Base-by-base conservation (phyloP, 179 eudicot species). In the Camellia oleifera region DNA sequence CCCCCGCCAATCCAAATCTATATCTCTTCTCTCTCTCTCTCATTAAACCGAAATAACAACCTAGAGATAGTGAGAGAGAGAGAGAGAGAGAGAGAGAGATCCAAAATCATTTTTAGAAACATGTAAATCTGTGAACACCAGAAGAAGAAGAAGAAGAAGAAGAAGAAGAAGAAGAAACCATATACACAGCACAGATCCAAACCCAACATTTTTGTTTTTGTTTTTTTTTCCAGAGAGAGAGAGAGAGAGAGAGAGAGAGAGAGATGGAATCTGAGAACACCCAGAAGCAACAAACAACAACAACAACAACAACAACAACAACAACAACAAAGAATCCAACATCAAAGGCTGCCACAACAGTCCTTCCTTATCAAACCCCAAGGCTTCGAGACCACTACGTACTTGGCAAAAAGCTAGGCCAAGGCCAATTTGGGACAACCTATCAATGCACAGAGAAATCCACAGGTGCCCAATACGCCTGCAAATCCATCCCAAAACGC, bases 351-450 rank as follows among this genome's bases (percentile, higher is more conserved):
- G 60, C 89, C 56, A 26, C 80, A 44, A 72, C 88, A 1, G 87
- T 92, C 2, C 88, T 92, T 58, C 97, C 97, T 0, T 89, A 93
- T 44, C 84, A 92, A 77, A 93, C 97, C 3, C 96, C 91, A 18
- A 73, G 91, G 23, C 86, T 93, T 61, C 79, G 97, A 4, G 96
- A 93, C 53, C 92, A 90, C 74, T 93, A 89, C 78, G 72, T 81
- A 66, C 85, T 93, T 2, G 97, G 96, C 0, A 89, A 85, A 23
- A 93, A 93, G 63, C 83, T 93, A 3, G 97, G 97, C 8, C 97
- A 93, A 75, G 97, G 97, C 44, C 97, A 93, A 62, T 93, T 93
- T 70, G 98, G 98, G 0, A 94, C 98, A 1, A 94, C 98, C 10
- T 94, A 94, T 81, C 83, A 79, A 4, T 89, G 93, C 81, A 88